Evolutionary conservation across 2,329 filamentous ascomycete species (phyloP), one percentile per base, ranked within the genome.

Genomic region (Cyphellophora europaea): DNA sequence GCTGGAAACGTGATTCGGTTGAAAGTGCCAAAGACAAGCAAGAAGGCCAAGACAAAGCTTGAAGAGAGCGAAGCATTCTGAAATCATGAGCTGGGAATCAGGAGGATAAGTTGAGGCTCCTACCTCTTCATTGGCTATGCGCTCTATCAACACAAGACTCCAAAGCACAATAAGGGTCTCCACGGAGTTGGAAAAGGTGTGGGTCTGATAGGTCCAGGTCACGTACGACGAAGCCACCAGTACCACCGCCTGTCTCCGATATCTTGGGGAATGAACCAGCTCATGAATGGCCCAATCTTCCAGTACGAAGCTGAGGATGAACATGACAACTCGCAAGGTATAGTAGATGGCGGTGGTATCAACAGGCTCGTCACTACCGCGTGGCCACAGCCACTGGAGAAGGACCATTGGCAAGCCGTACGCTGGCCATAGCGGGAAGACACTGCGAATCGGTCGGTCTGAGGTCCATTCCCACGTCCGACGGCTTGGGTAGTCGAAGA

Each of bases 201-300:
- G 91, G 12, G 86, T 91, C 62, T 98, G 91, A 63, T 89, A 94
- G 29, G 89, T 95, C 89, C 91, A 98, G 31, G 91, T 98, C 49
- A 95, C 89, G 62, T 96, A 98, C 16, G 87, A 95, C 17, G 89
- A 96, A 30, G 89, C 87, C 41, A 95, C 82, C 38, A 98, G 71
- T 30, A 93, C 68, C 29, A 93, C 74, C 6, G 87, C 85, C 36
- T 81, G 67, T 49, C 75, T 75, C 44, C 86, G 79, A 51, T 74
- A 65, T 41, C 79, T 78, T 43, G 77, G 77, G 25, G 81, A 82
- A 42, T 79, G 77, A 36, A 95, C 79, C 44, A 96, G 70, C 59
- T 98, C 91, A 65, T 94, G 79, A 39, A 98, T 74, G 8, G 91
- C 91, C 89, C 91, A 96, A 65, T 98, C 91, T 62, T 95, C 87